phyloP scores from a whole-genome alignment of 805 yeast species.

The Candida railenensis region DNA sequence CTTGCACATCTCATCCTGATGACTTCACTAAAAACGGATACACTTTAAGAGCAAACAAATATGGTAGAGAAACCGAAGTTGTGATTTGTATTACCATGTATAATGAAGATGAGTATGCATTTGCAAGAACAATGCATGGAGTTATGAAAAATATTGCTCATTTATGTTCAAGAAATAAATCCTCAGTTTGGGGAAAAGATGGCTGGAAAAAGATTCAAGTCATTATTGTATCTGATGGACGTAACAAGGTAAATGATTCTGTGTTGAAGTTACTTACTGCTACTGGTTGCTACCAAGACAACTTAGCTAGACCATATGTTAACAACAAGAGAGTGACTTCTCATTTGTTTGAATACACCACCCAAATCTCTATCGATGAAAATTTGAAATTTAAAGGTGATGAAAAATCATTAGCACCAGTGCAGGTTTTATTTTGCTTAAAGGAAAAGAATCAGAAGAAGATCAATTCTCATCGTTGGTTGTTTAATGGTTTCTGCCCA shows the following conservation, averaged over 20 bases:
- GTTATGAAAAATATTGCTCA: conserved; percentile 92
- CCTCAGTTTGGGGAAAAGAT: conserved; percentile 92
- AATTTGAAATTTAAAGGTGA: conserved; percentile 87
- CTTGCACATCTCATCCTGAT: conserved; percentile 92
- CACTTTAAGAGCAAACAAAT: conserved; percentile 79
- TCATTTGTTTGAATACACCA: conserved; percentile 92
- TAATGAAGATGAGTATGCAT: conserved; percentile 86
- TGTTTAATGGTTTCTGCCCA: conserved; percentile 93
- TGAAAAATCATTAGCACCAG: conserved; percentile 89
- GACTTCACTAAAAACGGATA: conserved; percentile 79
- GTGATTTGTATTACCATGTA: conserved; percentile 96
- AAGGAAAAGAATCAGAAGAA: conserved; percentile 92
- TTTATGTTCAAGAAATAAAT: conserved; percentile 74
- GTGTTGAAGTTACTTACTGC: conserved; percentile 88
- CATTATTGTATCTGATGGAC: conserved; percentile 88
- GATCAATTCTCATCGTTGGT: conserved; percentile 97
- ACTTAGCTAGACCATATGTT: conserved; percentile 91
- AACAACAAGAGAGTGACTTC: conserved; percentile 90
- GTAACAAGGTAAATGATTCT: conserved; percentile 81
- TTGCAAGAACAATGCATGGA: conserved; percentile 92
- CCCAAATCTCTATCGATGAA: conserved; percentile 90
- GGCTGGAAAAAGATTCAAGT: conserved; percentile 98
- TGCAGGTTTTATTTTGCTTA: conserved; percentile 87
- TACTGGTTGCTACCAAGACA: conserved; percentile 96
- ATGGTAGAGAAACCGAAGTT: conserved; percentile 88